Evolutionary conservation across 306 rosid genomes (phyloP), one percentile per base, ranked within the genome.

Genomic region (Neltuma alba): DNA sequence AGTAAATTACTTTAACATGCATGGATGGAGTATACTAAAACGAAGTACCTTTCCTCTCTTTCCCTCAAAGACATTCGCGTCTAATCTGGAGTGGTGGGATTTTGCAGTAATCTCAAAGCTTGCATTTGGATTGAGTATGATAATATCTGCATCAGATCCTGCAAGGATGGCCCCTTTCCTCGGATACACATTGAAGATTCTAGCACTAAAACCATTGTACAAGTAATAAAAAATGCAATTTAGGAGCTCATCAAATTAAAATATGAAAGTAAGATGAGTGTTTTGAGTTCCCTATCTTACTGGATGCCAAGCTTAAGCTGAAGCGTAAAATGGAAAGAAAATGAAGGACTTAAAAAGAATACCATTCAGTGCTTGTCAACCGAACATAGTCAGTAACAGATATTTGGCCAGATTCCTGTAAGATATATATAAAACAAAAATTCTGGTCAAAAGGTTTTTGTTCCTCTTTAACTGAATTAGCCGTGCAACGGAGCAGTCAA

Each of bases 121-220:
- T 77, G 97, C 85, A 71, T 94, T 94, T 83, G 97, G 98, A 83
- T 92, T 89, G 65, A 94, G 88, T 84, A 94, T 88, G 75, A 94
- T 92, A 72, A 94, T 91, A 85, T 94, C 98, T 77, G 98, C 98
- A 91, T 94, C 98, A 57, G 97, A 92, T 66, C 98, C 98, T 11
- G 88, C 84, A 72, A 87, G 89, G 77, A 89, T 85, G 9, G 89
- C 92, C 16, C 93, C 92, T 85, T 91, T 94, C 87, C 83, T 92
- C 5, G 98, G 98, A 87, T 92, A 94, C 85, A 94, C 86, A 85
- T 94, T 94, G 89, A 94, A 94, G 86, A 88, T 89, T 85, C 87
- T 87, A 70, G 98, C 97, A 86, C 98, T 94, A 89, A 79, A 82
- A 82, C 72, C 70, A 70, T 40, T 18, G 74, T 33, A 16, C 15